phyloP scores from a whole-genome alignment of 2,329 filamentous ascomycete genomes.

The Clarireedia homoeocarpa region DNA sequence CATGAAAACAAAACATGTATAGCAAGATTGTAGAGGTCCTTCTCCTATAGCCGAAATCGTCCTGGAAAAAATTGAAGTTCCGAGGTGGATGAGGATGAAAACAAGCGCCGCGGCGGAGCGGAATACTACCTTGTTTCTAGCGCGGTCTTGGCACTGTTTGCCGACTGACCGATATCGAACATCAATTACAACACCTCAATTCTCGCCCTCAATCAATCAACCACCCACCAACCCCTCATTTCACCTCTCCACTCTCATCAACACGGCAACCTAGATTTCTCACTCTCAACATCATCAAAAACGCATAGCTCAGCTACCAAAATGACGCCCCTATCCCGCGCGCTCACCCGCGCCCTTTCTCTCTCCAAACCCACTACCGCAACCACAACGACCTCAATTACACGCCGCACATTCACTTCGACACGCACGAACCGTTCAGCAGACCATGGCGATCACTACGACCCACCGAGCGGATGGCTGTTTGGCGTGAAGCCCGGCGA shows the following conservation, averaged over 20 bases:
- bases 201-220: not conserved
- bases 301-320: no score
- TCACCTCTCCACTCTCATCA: not conserved
- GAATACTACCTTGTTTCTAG: not conserved
- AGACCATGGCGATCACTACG: slow-evolving; percentile 53
- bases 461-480: slow-evolving; percentile 85
- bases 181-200: not conserved
- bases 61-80: no score
- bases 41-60: no score
- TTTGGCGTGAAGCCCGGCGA: slow-evolving; percentile 91
- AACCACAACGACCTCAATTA: not conserved
- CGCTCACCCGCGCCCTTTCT: not conserved
- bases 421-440: slow-evolving; percentile 11
- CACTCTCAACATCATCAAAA: no score
- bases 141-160: slow-evolving; percentile 3
- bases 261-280: not conserved
- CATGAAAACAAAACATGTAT: no score
- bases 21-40: no score
- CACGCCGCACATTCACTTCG: not conserved
- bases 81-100: not conserved
- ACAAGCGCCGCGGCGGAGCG: not conserved
- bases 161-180: not conserved
- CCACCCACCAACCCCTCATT: not conserved
- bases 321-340: slow-evolving; percentile 3
- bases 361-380: not conserved